phyloP scores from a whole-genome alignment of 177 flowering plant species.

The Tripterygium wilfordii region DNA sequence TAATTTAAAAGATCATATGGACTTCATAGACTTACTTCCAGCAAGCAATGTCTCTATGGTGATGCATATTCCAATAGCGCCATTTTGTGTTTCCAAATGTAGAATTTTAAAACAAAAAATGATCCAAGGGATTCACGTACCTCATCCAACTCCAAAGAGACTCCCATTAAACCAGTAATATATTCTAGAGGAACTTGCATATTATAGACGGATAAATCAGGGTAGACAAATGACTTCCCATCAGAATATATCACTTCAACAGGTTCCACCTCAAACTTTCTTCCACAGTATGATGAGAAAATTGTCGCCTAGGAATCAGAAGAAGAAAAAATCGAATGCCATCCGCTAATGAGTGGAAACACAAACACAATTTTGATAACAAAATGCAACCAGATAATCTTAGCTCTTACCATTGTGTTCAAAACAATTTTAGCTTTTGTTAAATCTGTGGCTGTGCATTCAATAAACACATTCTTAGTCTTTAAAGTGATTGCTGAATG shows the following conservation, averaged over 20 bases:
- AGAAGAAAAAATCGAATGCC: neutral
- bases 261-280: conserved; percentile 86
- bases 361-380: conserved; percentile 2
- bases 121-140: conserved; percentile 33
- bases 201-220: conserved; percentile 64
- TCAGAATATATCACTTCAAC: conserved; percentile 72
- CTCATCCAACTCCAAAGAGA: conserved; percentile 55
- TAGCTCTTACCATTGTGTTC: conserved; percentile 69
- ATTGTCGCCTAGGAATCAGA: conserved; percentile 56
- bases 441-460: conserved; percentile 96
- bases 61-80: too few relatives aligned
- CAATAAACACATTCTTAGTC: conserved; percentile 93
- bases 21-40: too few relatives aligned
- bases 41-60: too few relatives aligned
- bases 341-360: neutral
- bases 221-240: conserved; percentile 60
- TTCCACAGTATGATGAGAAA: conserved; percentile 80
- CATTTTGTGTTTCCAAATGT: too few relatives aligned
- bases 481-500: conserved; percentile 83
- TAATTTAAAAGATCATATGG: too few relatives aligned
- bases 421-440: conserved; percentile 91
- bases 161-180: conserved; percentile 67
- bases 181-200: conserved; percentile 82
- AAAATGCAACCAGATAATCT: conserved; percentile 4
- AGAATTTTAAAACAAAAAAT: too few relatives aligned